phyloP scores from a whole-genome alignment of 306 rosid species.

The Fragaria vesca region DNA sequence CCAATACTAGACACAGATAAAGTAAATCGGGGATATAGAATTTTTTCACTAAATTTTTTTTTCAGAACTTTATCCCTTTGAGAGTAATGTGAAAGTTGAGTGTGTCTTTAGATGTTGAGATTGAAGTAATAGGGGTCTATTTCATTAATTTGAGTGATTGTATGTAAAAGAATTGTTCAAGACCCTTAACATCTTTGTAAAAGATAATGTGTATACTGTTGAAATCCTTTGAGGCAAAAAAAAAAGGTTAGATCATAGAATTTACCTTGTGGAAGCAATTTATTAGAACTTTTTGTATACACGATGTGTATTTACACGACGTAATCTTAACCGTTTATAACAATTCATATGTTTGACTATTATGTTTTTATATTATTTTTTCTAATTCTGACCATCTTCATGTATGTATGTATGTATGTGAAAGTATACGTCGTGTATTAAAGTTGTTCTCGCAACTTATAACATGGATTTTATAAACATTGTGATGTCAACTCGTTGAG shows the following conservation, averaged over 20 bases:
- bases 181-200: conserved; percentile 24
- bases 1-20: conserved; percentile 65
- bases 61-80: neutral
- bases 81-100: conserved; percentile 21
- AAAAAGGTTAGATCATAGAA: too few species aligned
- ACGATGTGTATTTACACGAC: too few species aligned
- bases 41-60: conserved; percentile 13
- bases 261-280: too few species aligned
- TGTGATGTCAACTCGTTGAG: neutral
- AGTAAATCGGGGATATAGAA: conserved; percentile 25
- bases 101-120: conserved; percentile 21
- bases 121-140: conserved; percentile 15
- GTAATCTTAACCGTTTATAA: too few species aligned
- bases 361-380: too few species aligned
- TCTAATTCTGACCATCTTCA: too few species aligned
- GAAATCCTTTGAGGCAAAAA: conserved; percentile 2
- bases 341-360: too few species aligned
- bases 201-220: neutral
- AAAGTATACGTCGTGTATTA: too few species aligned
- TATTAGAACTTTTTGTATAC: too few species aligned
- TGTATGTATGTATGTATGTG: too few species aligned
- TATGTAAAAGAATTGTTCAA: conserved; percentile 7
- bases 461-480: neutral
- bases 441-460: too few species aligned
- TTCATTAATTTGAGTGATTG: conserved; percentile 14